Evolutionary conservation across 2,329 filamentous ascomycete genomes (phyloP), one percentile per base, ranked within the genome.

Genomic region (Verticillium tricorpus): DNA sequence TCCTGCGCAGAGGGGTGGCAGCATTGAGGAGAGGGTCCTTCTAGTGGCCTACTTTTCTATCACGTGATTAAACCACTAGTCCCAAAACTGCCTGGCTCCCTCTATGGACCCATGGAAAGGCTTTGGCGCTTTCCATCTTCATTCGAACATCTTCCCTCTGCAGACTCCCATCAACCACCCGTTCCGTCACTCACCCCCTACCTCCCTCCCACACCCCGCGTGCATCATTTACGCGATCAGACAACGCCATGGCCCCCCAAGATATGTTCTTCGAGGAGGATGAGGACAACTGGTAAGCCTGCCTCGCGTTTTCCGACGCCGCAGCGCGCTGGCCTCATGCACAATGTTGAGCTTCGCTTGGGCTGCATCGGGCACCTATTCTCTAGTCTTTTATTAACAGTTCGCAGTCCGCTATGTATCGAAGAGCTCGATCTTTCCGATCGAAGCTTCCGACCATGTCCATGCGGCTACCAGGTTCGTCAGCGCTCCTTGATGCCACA

Each of bases 361-460:
- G 45, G 45, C 45, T 50, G 5, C 37, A n/a, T 61, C 58, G 22
- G 55, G 60, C 59, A 61, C 52, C 62, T 28, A 25, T 64, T 64
- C 66, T 62, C 68, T 35, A 67, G 14, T n/a, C 14, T 5, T 8
- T 50, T 40, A 45, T 72, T 73, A 60, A 76, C 65, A 32, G 28
- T 34, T 58, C 34, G 61, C 70, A 99, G 95, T 77, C 95, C 95
- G 69, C 89, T 99, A 66, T 99, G 95, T 75, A 96, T 99, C 73
- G 95, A 99, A 79, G 96, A 99, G 80, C 96, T 99, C 73, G 96
- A 99, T 78, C 87, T 99, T 58, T 96, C 93, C 52, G 95, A 99
- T 82, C 91, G 92, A 76, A 97, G 96, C 78, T 99, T 99, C 78
- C 88, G 90, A 72, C 95, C 95, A 67, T 99, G 95, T 81, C 94